Evolutionary conservation across 441 rosid species (phyloP).

Genomic region (Adansonia gregorii): DNA sequence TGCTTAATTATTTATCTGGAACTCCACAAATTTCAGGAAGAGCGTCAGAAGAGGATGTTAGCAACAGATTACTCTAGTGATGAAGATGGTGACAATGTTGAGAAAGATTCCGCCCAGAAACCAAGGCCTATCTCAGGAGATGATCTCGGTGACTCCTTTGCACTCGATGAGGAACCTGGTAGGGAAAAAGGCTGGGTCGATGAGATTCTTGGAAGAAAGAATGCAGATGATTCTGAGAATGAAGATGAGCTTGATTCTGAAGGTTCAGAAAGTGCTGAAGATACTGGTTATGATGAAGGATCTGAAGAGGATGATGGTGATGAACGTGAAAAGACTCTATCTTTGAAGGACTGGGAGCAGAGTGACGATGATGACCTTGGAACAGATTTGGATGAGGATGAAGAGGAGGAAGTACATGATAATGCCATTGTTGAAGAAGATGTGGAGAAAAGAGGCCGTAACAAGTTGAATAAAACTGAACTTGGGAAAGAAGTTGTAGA

Average conservation of each 20-base stretch:
- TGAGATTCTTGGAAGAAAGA: conserved; percentile 74
- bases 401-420: conserved; percentile 40
- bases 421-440: conserved; percentile 6
- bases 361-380: conserved; percentile 79
- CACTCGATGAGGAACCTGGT: conserved; percentile 56
- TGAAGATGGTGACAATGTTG: conserved; percentile 61
- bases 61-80: conserved; percentile 72
- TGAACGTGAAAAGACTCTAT: conserved; percentile 37
- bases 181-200: conserved; percentile 79
- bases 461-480: conserved; percentile 42
- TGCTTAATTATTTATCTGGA: neutral
- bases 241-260: conserved; percentile 64
- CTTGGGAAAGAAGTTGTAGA: conserved; percentile 28
- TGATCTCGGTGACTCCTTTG: conserved; percentile 91
- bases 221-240: conserved; percentile 52
- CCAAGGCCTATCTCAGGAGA: conserved; percentile 67
- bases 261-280: conserved; percentile 55
- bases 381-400: conserved; percentile 59
- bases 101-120: conserved; percentile 44
- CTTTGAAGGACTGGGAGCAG: conserved; percentile 84
- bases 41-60: conserved; percentile 80
- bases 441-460: conserved; percentile 34
- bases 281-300: conserved; percentile 43
- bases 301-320: conserved; percentile 49
- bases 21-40: conserved; percentile 54